Base-by-base conservation (phyloP, 352 stramenopile genomes). In the Globisporangium canariense region DNA sequence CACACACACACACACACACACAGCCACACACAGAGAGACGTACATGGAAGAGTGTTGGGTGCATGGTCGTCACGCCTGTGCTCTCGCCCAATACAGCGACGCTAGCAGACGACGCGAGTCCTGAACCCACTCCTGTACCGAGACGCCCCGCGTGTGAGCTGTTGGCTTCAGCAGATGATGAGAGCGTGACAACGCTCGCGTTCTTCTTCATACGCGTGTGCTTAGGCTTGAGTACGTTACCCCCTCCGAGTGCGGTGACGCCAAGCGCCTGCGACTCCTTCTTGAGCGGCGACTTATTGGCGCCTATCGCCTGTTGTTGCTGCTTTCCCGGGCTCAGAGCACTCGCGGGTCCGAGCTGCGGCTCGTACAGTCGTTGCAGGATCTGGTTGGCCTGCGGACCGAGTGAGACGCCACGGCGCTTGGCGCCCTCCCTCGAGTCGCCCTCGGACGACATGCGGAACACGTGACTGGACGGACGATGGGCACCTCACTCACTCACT, bases 351-450 rank as follows among this genome's bases (percentile, higher is more conserved):
- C 78, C 81, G 30, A 89, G 67, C 32, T 87, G 78, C 4, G 81
- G 81, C 49, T 89, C 81, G 32, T 90, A 90, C 2, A 90, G 64
- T 14, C 81, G 76, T 66, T 90, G 81, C 38, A 88, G 67, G 60
- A 90, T 90, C 41, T 89, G 68, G 36, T 57, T 87, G 22, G 78
- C 66, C 60, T 88, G 78, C 9, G 79, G 78, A 1, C 78, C 81
- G 41, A 87, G 67, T 25, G 78, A 76, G 11, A 69, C 60, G 18
- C 77, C 73, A 59, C 77, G 73, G 2, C 79, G 79, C 54, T 82
- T 83, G 41, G 81, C 81, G 65, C 81, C 81, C 56, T 90, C 75
- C 28, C 81, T 78, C 49, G 64, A 32, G 36, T 62, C 54, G 34
- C 20, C 32, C 4, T 63, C 46, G n/a, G 22, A 53, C 36, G 62